These are phyloP conservation scores for Climacium dendroides DNA, from an alignment of 225 moss, liverwort and hornwort genomes.

Conservation along the genomic window DNA sequence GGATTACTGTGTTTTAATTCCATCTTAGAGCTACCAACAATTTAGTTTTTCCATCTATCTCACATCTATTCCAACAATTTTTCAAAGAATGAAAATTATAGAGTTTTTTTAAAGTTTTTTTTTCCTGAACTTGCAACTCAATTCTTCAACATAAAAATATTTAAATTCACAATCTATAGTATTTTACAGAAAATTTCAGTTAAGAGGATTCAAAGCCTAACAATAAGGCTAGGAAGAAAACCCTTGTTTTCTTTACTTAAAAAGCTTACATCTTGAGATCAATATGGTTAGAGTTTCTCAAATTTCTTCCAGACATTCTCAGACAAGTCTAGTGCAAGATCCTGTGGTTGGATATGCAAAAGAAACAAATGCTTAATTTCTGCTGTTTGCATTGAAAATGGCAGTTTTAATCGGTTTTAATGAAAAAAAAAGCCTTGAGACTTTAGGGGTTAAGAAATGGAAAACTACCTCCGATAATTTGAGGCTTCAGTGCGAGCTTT, in stretches of 20 bases:
- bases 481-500: constrained; percentile 67
- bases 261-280: not conserved
- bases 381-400: not conserved
- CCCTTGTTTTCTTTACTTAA: not conserved
- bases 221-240: not conserved
- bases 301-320: not conserved
- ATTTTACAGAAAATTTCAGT: not conserved
- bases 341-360: not conserved
- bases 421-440: not conserved
- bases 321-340: not conserved
- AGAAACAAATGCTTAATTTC: not conserved
- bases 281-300: rapidly evolving
- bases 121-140: not conserved
- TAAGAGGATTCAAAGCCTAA: not conserved
- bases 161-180: not conserved
- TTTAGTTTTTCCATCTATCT: not conserved
- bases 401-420: rapidly evolving
- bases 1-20: not conserved
- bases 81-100: not conserved
- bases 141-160: not conserved
- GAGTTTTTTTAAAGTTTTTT: not conserved
- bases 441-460: not conserved
- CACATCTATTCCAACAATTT: rapidly evolving
- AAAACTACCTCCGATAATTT: constrained; percentile 45
- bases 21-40: not conserved